Evolutionary conservation across 345 rosid genomes (phyloP).

Genomic region (Xanthoceras sorbifolium): DNA sequence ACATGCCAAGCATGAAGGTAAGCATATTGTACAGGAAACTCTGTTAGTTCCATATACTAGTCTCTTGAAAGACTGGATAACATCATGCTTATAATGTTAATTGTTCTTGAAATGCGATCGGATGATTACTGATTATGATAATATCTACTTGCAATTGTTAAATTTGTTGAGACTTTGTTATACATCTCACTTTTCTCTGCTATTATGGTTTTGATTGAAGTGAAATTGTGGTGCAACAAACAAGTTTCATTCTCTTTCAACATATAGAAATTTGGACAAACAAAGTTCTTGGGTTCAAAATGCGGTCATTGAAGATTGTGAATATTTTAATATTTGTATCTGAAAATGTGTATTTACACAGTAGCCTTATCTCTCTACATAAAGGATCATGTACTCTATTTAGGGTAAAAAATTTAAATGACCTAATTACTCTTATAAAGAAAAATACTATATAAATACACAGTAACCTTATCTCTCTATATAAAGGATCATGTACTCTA

Average conservation of each 20-base stretch:
- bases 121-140: not conserved
- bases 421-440: too few species aligned
- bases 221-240: not conserved
- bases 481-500: too few species aligned
- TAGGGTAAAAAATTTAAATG: too few species aligned
- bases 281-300: not conserved
- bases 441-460: too few species aligned
- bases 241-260: constrained; percentile 4
- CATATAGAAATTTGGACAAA: not conserved
- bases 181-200: not conserved
- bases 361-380: too few species aligned
- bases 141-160: not conserved
- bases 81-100: not conserved
- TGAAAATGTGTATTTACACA: too few species aligned
- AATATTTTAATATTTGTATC: too few species aligned
- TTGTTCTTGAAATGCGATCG: not conserved
- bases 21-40: not conserved
- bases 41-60: constrained; percentile 7
- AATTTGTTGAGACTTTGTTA: not conserved
- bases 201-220: not conserved
- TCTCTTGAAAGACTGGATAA: not conserved
- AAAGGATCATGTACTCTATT: too few species aligned
- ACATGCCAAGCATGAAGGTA: constrained; percentile 53
- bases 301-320: too few species aligned
- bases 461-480: too few species aligned